Conservation (phyloP, 768 basidiomycete species). For the Mycena indigotica region DNA sequence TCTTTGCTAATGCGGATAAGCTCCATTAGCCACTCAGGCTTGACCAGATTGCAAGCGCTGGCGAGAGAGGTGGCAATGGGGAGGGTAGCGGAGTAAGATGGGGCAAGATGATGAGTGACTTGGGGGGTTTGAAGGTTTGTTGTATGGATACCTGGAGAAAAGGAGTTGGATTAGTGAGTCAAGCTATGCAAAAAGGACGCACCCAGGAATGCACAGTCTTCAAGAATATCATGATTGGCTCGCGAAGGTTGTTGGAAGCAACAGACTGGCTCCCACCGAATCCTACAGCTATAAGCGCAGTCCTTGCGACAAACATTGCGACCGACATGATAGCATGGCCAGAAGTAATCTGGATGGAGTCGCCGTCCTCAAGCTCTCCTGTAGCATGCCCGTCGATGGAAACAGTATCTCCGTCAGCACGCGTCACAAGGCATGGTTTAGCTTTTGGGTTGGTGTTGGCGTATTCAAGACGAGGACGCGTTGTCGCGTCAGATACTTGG, state of each 20-base stretch:
- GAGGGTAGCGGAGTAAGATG: slow-evolving; percentile 51
- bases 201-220: slow-evolving; percentile 59
- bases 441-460: slow-evolving; percentile 42
- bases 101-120: slow-evolving; percentile 66
- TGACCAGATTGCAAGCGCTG: slow-evolving; percentile 60
- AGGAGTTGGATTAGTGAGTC: background rate
- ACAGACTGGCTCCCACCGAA: slow-evolving; percentile 53
- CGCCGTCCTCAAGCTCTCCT: slow-evolving; percentile 54
- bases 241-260: slow-evolving; percentile 46
- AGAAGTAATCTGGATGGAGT: slow-evolving; percentile 49
- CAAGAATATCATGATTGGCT: slow-evolving; percentile 38
- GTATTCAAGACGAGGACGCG: slow-evolving; percentile 51
- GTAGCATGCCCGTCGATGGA: slow-evolving; percentile 40
- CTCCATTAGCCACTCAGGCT: slow-evolving; percentile 67
- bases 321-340: slow-evolving; percentile 51
- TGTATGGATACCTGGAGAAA: slow-evolving; percentile 59
- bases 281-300: slow-evolving; percentile 42
- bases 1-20: slow-evolving; percentile 53
- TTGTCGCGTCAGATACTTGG: slow-evolving; percentile 54
- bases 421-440: slow-evolving; percentile 46
- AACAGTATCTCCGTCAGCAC: slow-evolving; percentile 37
- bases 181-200: slow-evolving; percentile 20
- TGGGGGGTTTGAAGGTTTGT: slow-evolving; percentile 45
- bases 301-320: no score
- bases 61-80: slow-evolving; percentile 61